Evolutionary conservation across 2,329 filamentous ascomycete species (phyloP).

Genomic region (Mariannaea sp.): DNA sequence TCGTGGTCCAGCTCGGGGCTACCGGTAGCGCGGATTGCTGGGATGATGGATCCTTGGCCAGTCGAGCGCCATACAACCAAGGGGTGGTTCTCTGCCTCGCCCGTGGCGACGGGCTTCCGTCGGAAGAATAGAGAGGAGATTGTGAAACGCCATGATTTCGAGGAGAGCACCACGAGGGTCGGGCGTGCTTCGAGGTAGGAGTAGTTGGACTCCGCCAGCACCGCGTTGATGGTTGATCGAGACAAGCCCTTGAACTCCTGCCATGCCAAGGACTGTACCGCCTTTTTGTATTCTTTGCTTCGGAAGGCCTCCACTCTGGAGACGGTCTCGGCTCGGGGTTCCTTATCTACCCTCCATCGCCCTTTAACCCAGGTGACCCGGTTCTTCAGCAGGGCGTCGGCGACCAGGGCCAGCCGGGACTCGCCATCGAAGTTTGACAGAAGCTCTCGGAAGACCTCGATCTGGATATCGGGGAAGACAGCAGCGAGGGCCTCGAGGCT

Average conservation of each 20-base stretch:
- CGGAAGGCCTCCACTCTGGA: conserved; percentile 69
- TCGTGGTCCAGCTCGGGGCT: conserved; percentile 67
- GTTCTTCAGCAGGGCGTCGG: conserved; percentile 76
- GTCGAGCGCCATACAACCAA: conserved; percentile 65
- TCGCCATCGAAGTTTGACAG: conserved; percentile 75
- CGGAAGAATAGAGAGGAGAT: conserved; percentile 73
- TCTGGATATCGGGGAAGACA: conserved; percentile 79
- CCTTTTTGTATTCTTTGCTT: conserved; percentile 68
- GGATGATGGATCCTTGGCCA: conserved; percentile 60
- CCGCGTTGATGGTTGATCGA: conserved; percentile 74
- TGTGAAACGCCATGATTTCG: conserved; percentile 78
- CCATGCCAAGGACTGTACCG: conserved; percentile 69
- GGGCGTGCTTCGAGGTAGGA: conserved; percentile 74
- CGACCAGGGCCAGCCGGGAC: conserved; percentile 76
- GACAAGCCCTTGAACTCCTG: conserved; percentile 78
- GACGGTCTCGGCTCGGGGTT: conserved; percentile 47
- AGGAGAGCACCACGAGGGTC: conserved; percentile 70
- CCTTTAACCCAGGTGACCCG: conserved; percentile 72
- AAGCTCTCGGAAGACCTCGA: conserved; percentile 84
- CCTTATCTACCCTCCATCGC: conserved; percentile 59
- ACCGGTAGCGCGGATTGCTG: conserved; percentile 68
- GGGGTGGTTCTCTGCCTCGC: conserved; percentile 63
- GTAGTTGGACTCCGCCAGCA: conserved; percentile 80
- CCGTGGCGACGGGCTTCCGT: conserved; percentile 59
- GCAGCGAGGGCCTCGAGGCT: conserved; percentile 70